Evolutionary conservation across 2,329 filamentous ascomycete species (phyloP), one percentile per base, ranked within the genome.

Genomic region (Aspergillus persii): DNA sequence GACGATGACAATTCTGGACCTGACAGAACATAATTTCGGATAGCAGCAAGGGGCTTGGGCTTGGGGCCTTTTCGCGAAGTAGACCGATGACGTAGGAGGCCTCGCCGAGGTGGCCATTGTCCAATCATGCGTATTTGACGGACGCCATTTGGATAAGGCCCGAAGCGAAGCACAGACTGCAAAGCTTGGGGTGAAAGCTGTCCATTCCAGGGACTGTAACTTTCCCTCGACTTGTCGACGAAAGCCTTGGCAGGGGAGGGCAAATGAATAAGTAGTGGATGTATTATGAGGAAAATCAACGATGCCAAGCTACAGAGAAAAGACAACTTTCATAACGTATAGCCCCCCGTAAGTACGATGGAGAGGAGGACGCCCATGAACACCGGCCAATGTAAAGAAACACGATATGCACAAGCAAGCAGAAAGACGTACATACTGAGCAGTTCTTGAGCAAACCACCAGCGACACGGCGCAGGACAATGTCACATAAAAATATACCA

Each of bases 111-210:
- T 36, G 33, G 15, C 33, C 33, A 9, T 4, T 12, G 9, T 36
- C 33, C 33, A 15, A 33, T 9, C 31, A 33, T 70, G 76, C 57
- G 71, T 26, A 3, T 47, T 23, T 15, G n/a, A 18, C 9, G 46
- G 4, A 48, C 4, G 46, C 9, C 4, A 48, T 48, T 23, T 2
- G 26, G 46, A 48, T 48, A 12, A 15, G 33, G 15, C 15, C 33
- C 33, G 11, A 9, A 11, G 46, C 18, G 2, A 48, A 48, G 46
- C 26, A 18, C n/a, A 48, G 46, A 48, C n/a, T 11, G 8, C 9
- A 2, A 11, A 48, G 18, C 18, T 23, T 23, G 18, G 18, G 18
- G 18, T 23, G 18, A 23, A 23, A 23, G 18, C 18, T 23, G 18
- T 23, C 18, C 18, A 23, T 23, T 23, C 18, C 18, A 23, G 18